Evolutionary conservation across 1,139 yeast species (phyloP).

Genomic region (Lodderomyces jiufengensis): DNA sequence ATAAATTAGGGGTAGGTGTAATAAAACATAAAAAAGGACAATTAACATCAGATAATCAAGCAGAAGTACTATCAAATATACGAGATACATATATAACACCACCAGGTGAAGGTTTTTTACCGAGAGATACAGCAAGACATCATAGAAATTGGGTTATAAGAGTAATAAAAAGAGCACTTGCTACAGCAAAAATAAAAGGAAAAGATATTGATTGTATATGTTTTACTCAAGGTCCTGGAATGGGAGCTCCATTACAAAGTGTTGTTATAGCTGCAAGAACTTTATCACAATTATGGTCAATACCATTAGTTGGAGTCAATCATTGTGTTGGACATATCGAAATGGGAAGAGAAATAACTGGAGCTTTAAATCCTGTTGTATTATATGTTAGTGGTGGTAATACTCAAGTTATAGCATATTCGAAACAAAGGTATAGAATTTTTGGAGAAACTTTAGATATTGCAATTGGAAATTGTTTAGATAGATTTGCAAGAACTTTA

Average conservation of each 20-base stretch:
- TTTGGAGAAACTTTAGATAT: constrained; percentile 97
- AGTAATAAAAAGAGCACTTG: constrained; percentile 61
- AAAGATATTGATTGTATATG: constrained; percentile 82
- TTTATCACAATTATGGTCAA: constrained; percentile 70
- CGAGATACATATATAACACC: constrained; percentile 95
- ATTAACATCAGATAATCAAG: constrained; percentile 51
- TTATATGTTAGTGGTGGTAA: constrained; percentile 97
- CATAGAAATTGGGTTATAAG: constrained; percentile 96
- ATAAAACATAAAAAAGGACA: constrained; percentile 66
- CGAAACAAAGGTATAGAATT: constrained; percentile 86
- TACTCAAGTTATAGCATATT: constrained; percentile 96
- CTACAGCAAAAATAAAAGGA: constrained; percentile 56
- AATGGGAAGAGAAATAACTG: constrained; percentile 98
- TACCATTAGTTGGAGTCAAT: constrained; percentile 91
- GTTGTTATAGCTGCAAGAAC: constrained; percentile 93
- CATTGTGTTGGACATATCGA: constrained; percentile 98
- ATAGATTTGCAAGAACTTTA: constrained; percentile 88
- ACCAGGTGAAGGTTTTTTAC: constrained; percentile 96
- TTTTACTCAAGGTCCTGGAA: constrained; percentile 97
- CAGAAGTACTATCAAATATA: constrained; percentile 77
- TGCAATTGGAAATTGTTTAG: constrained; percentile 95
- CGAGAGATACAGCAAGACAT: constrained; percentile 94
- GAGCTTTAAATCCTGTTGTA: constrained; percentile 93
- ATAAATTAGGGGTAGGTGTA: constrained; percentile 91
- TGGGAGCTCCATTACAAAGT: constrained; percentile 97